A percentile compares a stretch with the other conserved stretches of the same genome.
Conservation (phyloP, 2,329 filamentous ascomycete species). For the Alternaria arbusti region DNA sequence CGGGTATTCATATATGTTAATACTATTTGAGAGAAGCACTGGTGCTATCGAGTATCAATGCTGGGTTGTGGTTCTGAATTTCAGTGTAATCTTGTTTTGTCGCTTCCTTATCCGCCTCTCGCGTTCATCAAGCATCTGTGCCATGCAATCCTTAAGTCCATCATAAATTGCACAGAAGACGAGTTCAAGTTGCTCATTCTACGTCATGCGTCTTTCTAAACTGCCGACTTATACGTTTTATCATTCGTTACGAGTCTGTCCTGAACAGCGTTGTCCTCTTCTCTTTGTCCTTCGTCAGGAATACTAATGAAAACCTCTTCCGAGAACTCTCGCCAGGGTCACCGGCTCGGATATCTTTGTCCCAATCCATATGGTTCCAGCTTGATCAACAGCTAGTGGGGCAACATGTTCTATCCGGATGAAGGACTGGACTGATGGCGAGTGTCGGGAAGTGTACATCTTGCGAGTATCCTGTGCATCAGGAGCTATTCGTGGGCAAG, state of each 20-base stretch:
- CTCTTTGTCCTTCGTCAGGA: background rate
- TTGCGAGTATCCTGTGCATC: background rate
- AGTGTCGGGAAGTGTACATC: background rate
- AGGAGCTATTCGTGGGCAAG: no score
- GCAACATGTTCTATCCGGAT: background rate
- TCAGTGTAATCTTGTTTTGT: accelerated
- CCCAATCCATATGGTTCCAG: background rate
- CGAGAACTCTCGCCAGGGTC: accelerated
- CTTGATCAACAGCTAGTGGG: background rate
- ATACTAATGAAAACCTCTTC: background rate
- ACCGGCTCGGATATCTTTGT: background rate
- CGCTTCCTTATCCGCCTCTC: background rate
- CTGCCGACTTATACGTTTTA: background rate
- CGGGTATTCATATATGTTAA: accelerated
- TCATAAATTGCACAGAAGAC: accelerated
- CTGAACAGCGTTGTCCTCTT: background rate
- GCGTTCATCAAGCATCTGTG: background rate
- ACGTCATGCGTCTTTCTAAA: accelerated
- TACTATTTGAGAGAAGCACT: background rate
- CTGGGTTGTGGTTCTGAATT: background rate
- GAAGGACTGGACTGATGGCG: background rate
- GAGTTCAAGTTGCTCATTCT: background rate
- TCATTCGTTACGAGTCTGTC: background rate
- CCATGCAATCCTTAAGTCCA: background rate
- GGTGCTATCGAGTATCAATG: background rate